Base-by-base conservation (phyloP, 768 basidiomycete genomes). In the Rhodocollybia butyracea region DNA sequence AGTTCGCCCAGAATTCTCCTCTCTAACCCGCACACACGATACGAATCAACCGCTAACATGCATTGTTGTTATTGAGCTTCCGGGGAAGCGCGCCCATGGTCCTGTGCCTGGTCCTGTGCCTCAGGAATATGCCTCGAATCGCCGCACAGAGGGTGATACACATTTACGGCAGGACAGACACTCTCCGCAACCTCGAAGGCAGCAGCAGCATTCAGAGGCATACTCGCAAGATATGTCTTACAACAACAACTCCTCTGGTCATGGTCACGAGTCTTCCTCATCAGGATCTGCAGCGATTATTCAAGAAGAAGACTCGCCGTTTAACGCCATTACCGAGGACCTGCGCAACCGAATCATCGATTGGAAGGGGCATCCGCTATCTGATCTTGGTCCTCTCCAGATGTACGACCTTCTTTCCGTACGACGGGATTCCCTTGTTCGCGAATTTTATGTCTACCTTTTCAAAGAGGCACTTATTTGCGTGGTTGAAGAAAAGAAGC, bases 401-500 rank as follows among this genome's bases (percentile, higher is more conserved):
- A 92, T 97, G 83, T 97, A 92, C 68, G 96, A 97, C 71, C 77
- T 94, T 43, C 74, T 98, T 26, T 86, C 85, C 46, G 94, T 98
- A 40, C 84, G 94, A 48, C 85, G 95, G 46, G 96, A 96, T 61
- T 75, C 86, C 10, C 88, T 93, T 57, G 88, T 95, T 19, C 85
- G 94, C 53, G 95, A 97, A 68, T 98, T 98, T 71, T 91, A 87
- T 66, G 93, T 97, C 57, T 98, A 98, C 73, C 82, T 99, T 26
- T 99, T 98, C 83, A 89, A 88, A 65, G 94, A 98, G 69, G 97
- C 97, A 10, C 91, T 99, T 60, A 94, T 99, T 57, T 99, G 97
- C 68, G 94, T 98, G n/a, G 82, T 90, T 19, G 95, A 98, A 69
- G 96, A 99, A 72, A 92, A 87, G 76, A 95, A 93, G 64, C 84